Evolutionary conservation across 306 rosid genomes (phyloP), one percentile per base, ranked within the genome.

Genomic region (Cucumis melo): DNA sequence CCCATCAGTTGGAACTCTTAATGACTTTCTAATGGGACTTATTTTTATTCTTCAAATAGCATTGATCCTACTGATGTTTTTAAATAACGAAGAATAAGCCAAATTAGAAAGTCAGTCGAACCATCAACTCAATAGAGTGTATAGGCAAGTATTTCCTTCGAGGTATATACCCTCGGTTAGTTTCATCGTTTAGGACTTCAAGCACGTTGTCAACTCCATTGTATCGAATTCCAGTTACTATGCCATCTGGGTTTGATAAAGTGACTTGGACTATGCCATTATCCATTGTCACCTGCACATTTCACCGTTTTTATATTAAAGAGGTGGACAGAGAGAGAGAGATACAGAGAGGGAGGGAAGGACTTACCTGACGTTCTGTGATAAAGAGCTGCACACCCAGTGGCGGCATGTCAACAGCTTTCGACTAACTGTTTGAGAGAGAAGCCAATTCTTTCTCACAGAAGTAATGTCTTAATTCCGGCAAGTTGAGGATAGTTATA

Each of bases 211-310:
- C 84, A 6, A 85, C 41, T 59, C 83, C 85, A 20, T 78, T 72
- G 13, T 78, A 85, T 58, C 66, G 66, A 46, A 85, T 83, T 66
- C 83, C 86, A n/a, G 71, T 78, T 19, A 85, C 70, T 41, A 84
- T 36, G 65, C 88, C 88, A 50, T 41, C 85, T n/a, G 86, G 88
- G 65, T 80, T 85, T 38, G 88, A 85, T 7, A 85, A 39, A 11
- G 82, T 85, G 19, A 83, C 75, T 50, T 78, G 78, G 29, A 85
- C 57, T 38, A 83, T 78, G 57, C 84, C 86, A 73, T 85, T 85
- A 24, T 83, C 81, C 79, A 85, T 39, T 66, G 39, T 77, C 81
- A 85, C 86, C 88, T 85, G 66, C 79, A 61, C 36, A 73, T 64
- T 42, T 71, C 41, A 13, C 38, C 7, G 2, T 14, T 24, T 46